Base-by-base conservation (phyloP, 2,329 filamentous ascomycete genomes). In the Fusarium sp. region DNA sequence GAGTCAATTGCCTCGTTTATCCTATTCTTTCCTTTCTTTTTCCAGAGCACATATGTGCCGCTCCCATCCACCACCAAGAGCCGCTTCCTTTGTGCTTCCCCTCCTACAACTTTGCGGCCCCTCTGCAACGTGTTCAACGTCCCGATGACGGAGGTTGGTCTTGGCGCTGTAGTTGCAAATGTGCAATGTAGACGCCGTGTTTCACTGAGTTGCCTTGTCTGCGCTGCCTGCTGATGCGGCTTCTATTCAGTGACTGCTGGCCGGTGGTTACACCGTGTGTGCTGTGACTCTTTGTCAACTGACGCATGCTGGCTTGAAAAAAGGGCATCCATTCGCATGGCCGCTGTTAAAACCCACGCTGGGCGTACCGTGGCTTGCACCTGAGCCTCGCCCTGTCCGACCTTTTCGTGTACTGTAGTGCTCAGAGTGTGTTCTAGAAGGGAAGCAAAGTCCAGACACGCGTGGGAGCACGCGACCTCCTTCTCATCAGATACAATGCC, bases 381-480 rank as follows among this genome's bases (percentile, higher is more conserved):
- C 31, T 18, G 27, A 18, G 16, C 16, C 28, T 54, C 37, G 51
- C 51, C 31, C 31, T 31, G 27, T n/a, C 51, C 36, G 27, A 54
- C n/a, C 37, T 43, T 41, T 28, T 27, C 34, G 16, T n/a, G 10
- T 53, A 9, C 18, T 30, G 39, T 13, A 34, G 31, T n/a, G 18
- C 15, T n/a, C 30, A 31, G 30, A 31, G n/a, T 7, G 47, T 7
- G 31, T 51, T 51, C 47, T 51, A 51, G 47, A 51, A 51, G 31
- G 18, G 16, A 41, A 43, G 6, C 16, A 12, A 37, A 37, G 36
- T 31, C 18, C 23, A 27, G 23, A 30, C 39, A 27, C 47, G 40
- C 31, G 46, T 46, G 11, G 57, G 44, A 59, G 57, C 63, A 70
- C 67, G 67, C 58, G 63, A 71, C 62, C 67, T 60, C 41, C 36